phyloP scores from a whole-genome alignment of 2,329 filamentous ascomycete genomes.

The Exophiala lecanii-corni region DNA sequence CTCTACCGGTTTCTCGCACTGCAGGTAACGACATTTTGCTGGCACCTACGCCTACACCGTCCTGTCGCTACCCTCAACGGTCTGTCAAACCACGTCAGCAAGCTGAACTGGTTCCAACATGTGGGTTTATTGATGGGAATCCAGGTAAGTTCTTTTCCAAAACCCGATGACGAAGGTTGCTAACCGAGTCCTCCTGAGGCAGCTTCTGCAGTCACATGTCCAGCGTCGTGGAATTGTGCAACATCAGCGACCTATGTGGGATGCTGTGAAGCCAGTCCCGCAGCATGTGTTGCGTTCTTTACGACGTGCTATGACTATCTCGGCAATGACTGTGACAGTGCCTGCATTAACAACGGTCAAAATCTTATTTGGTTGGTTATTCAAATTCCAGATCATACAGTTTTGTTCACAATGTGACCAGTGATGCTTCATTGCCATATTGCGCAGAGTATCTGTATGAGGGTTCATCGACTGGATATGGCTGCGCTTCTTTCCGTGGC shows the following conservation, averaged over 20 bases:
- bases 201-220: slow-evolving; percentile 5
- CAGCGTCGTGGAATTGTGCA: slow-evolving; percentile 1
- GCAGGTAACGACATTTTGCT: not conserved
- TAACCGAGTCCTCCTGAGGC: not conserved
- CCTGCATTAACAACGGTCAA: slow-evolving; percentile 6
- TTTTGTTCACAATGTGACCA: not conserved
- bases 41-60: not conserved
- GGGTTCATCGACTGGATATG: slow-evolving; percentile 6
- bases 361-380: slow-evolving; percentile 8
- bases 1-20: not conserved
- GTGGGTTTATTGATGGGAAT: slow-evolving; percentile 8
- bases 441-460: slow-evolving; percentile 8
- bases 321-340: slow-evolving; percentile 4
- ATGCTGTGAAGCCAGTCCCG: slow-evolving; percentile 2
- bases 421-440: slow-evolving; percentile 3
- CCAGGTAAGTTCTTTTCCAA: not conserved
- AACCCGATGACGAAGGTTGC: not conserved
- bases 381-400: not conserved
- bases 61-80: not conserved
- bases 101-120: slow-evolving; percentile 1
- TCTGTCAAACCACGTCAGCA: not conserved
- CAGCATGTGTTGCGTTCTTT: slow-evolving; percentile 2
- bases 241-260: slow-evolving; percentile 7
- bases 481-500: slow-evolving; percentile 5
- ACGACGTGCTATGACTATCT: slow-evolving; percentile 9